Conservation (phyloP, 1,139 yeast genomes). For the Lodderomyces metapsilosis region DNA sequence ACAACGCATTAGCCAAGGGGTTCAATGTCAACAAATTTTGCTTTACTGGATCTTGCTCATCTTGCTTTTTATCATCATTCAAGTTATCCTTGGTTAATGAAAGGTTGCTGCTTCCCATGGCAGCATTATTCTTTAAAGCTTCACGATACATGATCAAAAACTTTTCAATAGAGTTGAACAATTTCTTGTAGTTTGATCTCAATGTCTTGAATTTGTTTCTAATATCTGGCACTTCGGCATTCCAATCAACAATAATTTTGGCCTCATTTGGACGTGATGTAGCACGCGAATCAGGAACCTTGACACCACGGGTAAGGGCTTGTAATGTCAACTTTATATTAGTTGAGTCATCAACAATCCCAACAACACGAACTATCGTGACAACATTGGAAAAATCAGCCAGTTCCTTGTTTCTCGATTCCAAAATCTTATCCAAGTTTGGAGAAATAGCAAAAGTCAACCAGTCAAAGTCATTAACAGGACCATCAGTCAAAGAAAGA, state of each 20-base stretch:
- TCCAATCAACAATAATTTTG: constrained; percentile 29
- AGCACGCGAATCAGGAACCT: constrained; percentile 11
- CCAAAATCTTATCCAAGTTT: constrained; percentile 36
- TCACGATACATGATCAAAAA: constrained; percentile 44
- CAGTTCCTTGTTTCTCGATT: constrained; percentile 18
- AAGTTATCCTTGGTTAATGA: constrained; percentile 12
- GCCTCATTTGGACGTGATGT: constrained; percentile 25
- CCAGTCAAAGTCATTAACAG: constrained; percentile 33
- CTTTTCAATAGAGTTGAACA: constrained; percentile 41
- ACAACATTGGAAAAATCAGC: constrained; percentile 14
- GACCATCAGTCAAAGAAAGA: constrained; percentile 9
- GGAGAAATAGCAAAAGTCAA: constrained; percentile 41
- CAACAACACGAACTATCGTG: constrained; percentile 51
- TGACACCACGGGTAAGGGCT: constrained; percentile 50
- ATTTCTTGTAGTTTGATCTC: constrained; percentile 21
- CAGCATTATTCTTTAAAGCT: constrained; percentile 17
- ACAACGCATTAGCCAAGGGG: constrained; percentile 63
- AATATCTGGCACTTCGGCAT: constrained; percentile 19
- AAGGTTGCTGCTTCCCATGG: constrained; percentile 10
- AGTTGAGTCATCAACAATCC: constrained; percentile 46
- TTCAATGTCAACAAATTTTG: constrained; percentile 50
- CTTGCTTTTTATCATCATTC: constrained; percentile 9
- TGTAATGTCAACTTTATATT: constrained; percentile 50
- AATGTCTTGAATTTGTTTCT: constrained; percentile 24
- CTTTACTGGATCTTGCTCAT: constrained; percentile 5